A percentile compares a stretch with the other conserved stretches of the same genome.
Evolutionary conservation across 2,329 filamentous ascomycete genomes (phyloP).

Genomic region (Sclerotiophoma versabilis): DNA sequence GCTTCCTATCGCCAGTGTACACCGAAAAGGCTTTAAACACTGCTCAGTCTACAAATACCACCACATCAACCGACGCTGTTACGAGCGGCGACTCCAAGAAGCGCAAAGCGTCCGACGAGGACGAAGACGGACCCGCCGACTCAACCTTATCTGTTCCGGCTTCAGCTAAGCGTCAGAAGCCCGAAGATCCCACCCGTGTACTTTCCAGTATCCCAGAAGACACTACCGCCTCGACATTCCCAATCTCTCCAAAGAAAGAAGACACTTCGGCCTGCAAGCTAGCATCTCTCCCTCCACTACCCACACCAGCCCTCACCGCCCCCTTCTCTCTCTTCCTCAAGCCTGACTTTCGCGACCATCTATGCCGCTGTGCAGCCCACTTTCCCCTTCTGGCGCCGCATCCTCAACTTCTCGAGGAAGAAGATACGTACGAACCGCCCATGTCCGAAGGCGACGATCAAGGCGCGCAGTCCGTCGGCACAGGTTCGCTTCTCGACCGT

Average conservation of each 20-base stretch:
- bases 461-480: slow-evolving; percentile 67
- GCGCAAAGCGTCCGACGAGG: slow-evolving; percentile 56
- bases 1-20: slow-evolving; percentile 80
- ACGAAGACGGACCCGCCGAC: slow-evolving; percentile 33
- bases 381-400: slow-evolving; percentile 75
- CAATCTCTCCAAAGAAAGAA: slow-evolving; percentile 36
- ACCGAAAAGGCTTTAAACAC: slow-evolving; percentile 41
- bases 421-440: slow-evolving; percentile 92
- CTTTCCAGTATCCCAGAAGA: slow-evolving; percentile 48
- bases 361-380: slow-evolving; percentile 86
- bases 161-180: slow-evolving; percentile 46
- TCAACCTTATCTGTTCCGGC: slow-evolving; percentile 25
- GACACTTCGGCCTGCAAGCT: slow-evolving; percentile 64
- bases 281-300: slow-evolving; percentile 62
- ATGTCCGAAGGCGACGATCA: slow-evolving; percentile 69
- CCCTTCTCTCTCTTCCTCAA: slow-evolving; percentile 84
- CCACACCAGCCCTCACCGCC: slow-evolving; percentile 59
- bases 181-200: slow-evolving; percentile 37
- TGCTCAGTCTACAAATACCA: slow-evolving; percentile 13
- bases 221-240: slow-evolving; percentile 22
- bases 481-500: slow-evolving; percentile 84
- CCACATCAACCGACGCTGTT: slow-evolving; percentile 19
- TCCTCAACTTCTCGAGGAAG: slow-evolving; percentile 87
- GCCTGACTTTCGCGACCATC: slow-evolving; percentile 76
- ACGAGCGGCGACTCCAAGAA: slow-evolving; percentile 48